These are phyloP conservation scores for Theileria equi DNA, from an alignment of 169 alveolate species.

Conservation along the genomic window DNA sequence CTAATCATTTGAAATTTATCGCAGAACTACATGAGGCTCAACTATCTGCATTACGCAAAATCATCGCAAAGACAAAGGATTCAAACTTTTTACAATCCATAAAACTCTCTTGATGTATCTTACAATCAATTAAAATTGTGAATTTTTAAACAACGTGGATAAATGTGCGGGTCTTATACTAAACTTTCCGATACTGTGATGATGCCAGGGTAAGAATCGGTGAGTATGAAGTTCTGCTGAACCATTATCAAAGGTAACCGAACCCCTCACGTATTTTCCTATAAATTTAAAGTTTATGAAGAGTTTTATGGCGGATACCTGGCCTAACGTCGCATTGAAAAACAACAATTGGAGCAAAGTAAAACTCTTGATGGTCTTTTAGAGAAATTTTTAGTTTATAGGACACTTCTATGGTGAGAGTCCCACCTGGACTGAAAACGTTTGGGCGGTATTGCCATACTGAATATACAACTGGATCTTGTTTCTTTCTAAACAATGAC, in stretches of 20 bases:
- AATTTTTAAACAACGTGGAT: background rate
- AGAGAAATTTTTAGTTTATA: conserved; percentile 21
- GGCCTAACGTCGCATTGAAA: conserved; percentile 23
- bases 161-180: conserved; percentile 12
- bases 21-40: conserved; percentile 47
- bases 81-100: conserved; percentile 29
- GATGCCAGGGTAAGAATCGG: conserved; percentile 49
- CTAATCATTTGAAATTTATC: conserved; percentile 16
- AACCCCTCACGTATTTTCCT: conserved; percentile 23
- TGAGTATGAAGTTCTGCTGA: conserved; percentile 20
- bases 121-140: background rate
- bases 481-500: conserved; percentile 1
- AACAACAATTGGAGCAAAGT: conserved; percentile 41
- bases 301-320: background rate
- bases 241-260: conserved; percentile 29
- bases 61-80: conserved; percentile 12
- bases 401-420: conserved; percentile 39
- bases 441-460: conserved; percentile 49
- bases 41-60: conserved; percentile 15
- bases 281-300: background rate
- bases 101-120: background rate
- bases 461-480: conserved; percentile 29
- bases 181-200: conserved; percentile 16
- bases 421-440: conserved; percentile 33
- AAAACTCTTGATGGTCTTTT: background rate